phyloP scores from a whole-genome alignment of 2,329 filamentous ascomycete species.

The Sordariomycetes sp. region DNA sequence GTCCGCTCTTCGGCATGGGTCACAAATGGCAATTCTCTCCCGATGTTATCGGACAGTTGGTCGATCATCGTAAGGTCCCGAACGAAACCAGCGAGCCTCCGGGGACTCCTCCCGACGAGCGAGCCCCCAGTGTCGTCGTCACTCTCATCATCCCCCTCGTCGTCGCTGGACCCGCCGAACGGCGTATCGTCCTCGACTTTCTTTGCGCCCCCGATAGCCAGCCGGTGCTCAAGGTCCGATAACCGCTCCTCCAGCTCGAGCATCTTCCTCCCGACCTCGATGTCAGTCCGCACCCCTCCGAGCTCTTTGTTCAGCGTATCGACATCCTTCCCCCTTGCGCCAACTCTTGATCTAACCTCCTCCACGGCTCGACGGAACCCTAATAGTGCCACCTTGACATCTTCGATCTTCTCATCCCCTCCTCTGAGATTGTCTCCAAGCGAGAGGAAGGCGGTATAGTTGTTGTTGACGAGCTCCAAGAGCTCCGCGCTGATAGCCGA shows the following conservation, averaged over 20 bases:
- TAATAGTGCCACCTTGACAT: slow-evolving; percentile 75
- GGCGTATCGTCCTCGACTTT: slow-evolving; percentile 7
- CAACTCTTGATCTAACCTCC: slow-evolving; percentile 57
- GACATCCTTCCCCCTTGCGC: slow-evolving; percentile 52
- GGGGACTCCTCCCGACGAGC: slow-evolving; percentile 33
- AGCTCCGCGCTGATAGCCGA: slow-evolving; percentile 75
- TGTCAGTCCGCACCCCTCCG: slow-evolving; percentile 47
- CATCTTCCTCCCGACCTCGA: slow-evolving; percentile 51
- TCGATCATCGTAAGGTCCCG: slow-evolving; percentile 32
- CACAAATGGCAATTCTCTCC: slow-evolving; percentile 36
- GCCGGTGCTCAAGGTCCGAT: slow-evolving; percentile 48
- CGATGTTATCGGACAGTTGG: slow-evolving; percentile 30
- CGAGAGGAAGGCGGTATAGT: slow-evolving; percentile 85
- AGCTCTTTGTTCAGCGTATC: slow-evolving; percentile 55
- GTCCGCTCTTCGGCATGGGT: slow-evolving; percentile 41
- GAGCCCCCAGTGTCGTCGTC: slow-evolving; percentile 18
- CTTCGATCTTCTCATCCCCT: slow-evolving; percentile 85
- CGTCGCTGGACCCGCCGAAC: slow-evolving; percentile 19
- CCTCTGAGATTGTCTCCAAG: slow-evolving; percentile 73
- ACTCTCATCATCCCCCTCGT: slow-evolving; percentile 28
- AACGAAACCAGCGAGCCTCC: slow-evolving; percentile 33
- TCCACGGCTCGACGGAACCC: slow-evolving; percentile 78
- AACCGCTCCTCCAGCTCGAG: slow-evolving; percentile 57
- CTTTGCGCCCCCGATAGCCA: slow-evolving; percentile 38
- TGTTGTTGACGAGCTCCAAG: slow-evolving; percentile 86